A percentile compares a stretch with the other conserved stretches of the same genome.
Evolutionary conservation across 306 rosid genomes (phyloP).

Genomic region (Prosopis cineraria): DNA sequence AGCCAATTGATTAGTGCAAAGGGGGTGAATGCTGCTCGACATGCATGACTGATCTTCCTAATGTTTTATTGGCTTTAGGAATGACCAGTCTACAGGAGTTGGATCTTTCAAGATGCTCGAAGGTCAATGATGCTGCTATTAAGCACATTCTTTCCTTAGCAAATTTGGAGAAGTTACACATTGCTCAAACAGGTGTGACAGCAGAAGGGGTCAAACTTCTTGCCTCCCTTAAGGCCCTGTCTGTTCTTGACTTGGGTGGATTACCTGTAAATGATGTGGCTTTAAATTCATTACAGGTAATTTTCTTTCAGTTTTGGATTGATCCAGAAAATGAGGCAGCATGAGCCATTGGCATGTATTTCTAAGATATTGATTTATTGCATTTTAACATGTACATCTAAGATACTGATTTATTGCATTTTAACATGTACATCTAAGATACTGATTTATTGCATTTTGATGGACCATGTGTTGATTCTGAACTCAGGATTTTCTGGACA

Average conservation of each 20-base stretch:
- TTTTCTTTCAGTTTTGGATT: neutral
- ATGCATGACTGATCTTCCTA: neutral
- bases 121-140: conserved; percentile 76
- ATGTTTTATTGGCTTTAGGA: conserved; percentile 49
- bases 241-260: conserved; percentile 85
- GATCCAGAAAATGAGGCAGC: neutral
- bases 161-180: conserved; percentile 62
- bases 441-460: neutral
- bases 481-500: neutral
- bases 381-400: neutral
- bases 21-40: neutral
- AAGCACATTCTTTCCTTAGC: conserved; percentile 63
- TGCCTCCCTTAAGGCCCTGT: conserved; percentile 60
- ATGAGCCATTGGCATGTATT: neutral
- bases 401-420: conserved; percentile 7
- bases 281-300: conserved; percentile 68
- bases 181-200: conserved; percentile 72
- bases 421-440: neutral
- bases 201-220: conserved; percentile 68
- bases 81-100: conserved; percentile 64
- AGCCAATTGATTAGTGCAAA: neutral
- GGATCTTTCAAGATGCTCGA: conserved; percentile 76
- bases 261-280: conserved; percentile 75
- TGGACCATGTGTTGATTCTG: conserved; percentile 17
- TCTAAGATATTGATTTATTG: conserved; percentile 8